Evolutionary conservation across 1,284 basidiomycete genomes (phyloP).

Genomic region (Sanghuangporus sanghuang): DNA sequence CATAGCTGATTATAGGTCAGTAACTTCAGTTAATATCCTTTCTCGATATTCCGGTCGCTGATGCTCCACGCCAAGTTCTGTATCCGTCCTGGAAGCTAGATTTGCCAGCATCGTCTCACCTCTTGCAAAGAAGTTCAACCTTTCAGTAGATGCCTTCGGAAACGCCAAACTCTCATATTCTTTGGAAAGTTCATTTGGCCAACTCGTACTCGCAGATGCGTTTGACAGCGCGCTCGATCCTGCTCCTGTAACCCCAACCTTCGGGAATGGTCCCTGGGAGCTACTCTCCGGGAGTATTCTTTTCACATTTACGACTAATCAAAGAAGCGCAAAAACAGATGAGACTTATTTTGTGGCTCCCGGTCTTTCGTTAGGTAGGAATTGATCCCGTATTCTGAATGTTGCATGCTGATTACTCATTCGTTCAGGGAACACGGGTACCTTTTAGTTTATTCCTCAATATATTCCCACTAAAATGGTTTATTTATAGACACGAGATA

Average conservation of each 20-base stretch:
- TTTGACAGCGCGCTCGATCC: slow-evolving; percentile 32
- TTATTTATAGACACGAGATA: slow-evolving; percentile 39
- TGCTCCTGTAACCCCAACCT: slow-evolving; percentile 46
- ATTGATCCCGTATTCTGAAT: not conserved
- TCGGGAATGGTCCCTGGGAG: slow-evolving; percentile 35
- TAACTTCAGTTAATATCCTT: not conserved
- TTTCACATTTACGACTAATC: slow-evolving; percentile 28
- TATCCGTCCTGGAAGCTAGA: slow-evolving; percentile 29
- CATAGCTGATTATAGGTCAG: slow-evolving; percentile 30
- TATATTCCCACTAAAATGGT: not conserved
- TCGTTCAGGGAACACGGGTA: slow-evolving; percentile 29
- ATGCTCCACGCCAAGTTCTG: slow-evolving; percentile 24
- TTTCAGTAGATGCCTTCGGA: slow-evolving; percentile 29
- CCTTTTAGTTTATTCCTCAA: not conserved
- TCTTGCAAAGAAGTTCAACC: slow-evolving; percentile 25
- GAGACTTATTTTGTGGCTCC: slow-evolving; percentile 36
- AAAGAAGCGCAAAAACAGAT: slow-evolving; percentile 19
- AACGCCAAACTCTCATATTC: slow-evolving; percentile 5
- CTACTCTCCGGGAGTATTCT: slow-evolving; percentile 47
- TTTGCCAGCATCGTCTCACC: slow-evolving; percentile 30
- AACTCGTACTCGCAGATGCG: slow-evolving; percentile 25
- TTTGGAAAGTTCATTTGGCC: slow-evolving; percentile 12
- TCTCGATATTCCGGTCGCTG: not conserved
- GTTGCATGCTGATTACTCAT: slow-evolving; percentile 17
- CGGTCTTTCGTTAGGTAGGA: slow-evolving; percentile 34